Percentiles rank a stretch among this genome's conserved stretches.
Evolutionary conservation across 768 basidiomycete species (phyloP).

Genomic region (Hypholoma fasciculare): DNA sequence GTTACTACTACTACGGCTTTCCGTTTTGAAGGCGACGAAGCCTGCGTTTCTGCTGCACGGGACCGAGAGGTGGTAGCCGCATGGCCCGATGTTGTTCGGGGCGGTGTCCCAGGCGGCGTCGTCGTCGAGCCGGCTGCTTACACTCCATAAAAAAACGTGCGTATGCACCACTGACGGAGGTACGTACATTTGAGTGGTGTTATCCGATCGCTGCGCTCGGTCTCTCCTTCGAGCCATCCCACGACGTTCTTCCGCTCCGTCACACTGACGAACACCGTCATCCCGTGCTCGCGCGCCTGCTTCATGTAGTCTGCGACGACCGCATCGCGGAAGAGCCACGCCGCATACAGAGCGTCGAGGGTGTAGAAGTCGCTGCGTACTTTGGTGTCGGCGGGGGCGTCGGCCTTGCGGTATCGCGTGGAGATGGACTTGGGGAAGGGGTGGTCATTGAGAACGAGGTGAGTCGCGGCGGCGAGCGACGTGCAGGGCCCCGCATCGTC

Average conservation of each 20-base stretch:
- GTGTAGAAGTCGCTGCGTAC: conserved; percentile 50
- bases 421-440: conserved; percentile 70
- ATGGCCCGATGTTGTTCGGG: conserved; percentile 26
- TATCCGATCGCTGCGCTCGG: conserved; percentile 49
- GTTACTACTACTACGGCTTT: conserved; percentile 58
- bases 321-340: conserved; percentile 75
- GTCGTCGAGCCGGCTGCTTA: conserved; percentile 18
- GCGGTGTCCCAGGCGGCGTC: conserved; percentile 59
- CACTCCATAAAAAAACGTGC: neutral
- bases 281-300: conserved; percentile 72
- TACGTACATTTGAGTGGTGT: conserved; percentile 44
- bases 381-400: conserved; percentile 41
- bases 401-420: conserved; percentile 79
- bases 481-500: conserved; percentile 39
- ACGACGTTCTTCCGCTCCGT: conserved; percentile 86
- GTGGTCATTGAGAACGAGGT: conserved; percentile 56
- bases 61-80: conserved; percentile 28
- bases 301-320: conserved; percentile 87
- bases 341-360: conserved; percentile 81
- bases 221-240: conserved; percentile 78
- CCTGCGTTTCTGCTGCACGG: conserved; percentile 27
- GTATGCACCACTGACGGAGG: neutral
- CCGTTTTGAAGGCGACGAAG: conserved; percentile 61
- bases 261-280: conserved; percentile 77
- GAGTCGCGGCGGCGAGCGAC: conserved; percentile 58